A percentile compares a stretch with the other conserved stretches of the same genome.
These are phyloP conservation scores for Porphyra umbilicalis DNA, from an alignment of 31 red algal species.

Conservation along the genomic window DNA sequence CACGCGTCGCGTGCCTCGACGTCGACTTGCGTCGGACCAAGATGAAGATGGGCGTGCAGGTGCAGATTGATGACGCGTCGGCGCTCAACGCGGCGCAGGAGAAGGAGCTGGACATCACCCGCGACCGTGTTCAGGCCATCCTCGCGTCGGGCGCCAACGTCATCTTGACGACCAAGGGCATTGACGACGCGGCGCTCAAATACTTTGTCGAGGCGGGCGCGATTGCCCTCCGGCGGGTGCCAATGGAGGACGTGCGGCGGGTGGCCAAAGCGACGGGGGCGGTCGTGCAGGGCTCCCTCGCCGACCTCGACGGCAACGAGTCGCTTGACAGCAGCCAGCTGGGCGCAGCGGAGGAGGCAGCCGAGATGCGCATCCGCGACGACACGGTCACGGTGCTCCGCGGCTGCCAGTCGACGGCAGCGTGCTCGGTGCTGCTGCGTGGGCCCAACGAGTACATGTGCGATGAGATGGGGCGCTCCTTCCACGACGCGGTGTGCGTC, in stretches of 20 bases:
- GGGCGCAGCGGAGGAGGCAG: slow-evolving; percentile 82
- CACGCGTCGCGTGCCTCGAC: slow-evolving; percentile 87
- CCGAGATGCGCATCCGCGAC: slow-evolving; percentile 83
- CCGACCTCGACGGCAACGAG: slow-evolving; percentile 89
- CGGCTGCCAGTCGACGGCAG: slow-evolving; percentile 54
- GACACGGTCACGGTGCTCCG: slow-evolving; percentile 65
- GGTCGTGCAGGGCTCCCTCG: slow-evolving; percentile 64
- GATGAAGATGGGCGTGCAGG: slow-evolving; percentile 95
- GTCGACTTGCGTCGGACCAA: slow-evolving; percentile 83
- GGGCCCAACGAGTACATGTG: slow-evolving; percentile 98
- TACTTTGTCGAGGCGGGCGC: slow-evolving; percentile 92
- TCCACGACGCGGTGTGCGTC: slow-evolving; percentile 83
- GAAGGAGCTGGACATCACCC: slow-evolving; percentile 86
- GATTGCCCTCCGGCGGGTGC: slow-evolving; percentile 80
- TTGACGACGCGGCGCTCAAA: slow-evolving; percentile 96
- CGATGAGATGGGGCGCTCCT: slow-evolving; percentile 92
- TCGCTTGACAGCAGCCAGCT: slow-evolving; percentile 76
- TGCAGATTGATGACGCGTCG: slow-evolving; percentile 77
- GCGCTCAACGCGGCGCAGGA: slow-evolving; percentile 72
- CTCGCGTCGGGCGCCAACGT: slow-evolving; percentile 92
- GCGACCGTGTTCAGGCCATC: slow-evolving; percentile 69
- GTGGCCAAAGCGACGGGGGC: slow-evolving; percentile 92
- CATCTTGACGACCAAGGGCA: slow-evolving; percentile 91
- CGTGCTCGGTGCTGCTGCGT: slow-evolving; percentile 78
- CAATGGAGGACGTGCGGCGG: slow-evolving; percentile 72